These are phyloP conservation scores for Kurtzmaniella quercitrusa DNA, from an alignment of 1,139 yeast species.

Conservation along the genomic window DNA sequence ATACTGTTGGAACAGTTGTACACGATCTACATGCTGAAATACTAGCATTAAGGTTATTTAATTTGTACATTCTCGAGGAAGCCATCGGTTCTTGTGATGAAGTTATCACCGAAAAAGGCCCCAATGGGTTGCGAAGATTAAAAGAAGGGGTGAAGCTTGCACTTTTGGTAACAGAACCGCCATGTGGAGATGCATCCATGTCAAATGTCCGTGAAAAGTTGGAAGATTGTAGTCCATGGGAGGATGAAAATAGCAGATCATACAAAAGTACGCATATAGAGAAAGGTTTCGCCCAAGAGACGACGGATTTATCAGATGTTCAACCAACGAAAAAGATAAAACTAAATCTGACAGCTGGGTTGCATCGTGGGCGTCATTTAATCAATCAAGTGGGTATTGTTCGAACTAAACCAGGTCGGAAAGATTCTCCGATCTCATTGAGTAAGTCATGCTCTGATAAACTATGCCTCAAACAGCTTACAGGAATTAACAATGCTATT, in stretches of 20 bases:
- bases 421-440: conserved; percentile 63
- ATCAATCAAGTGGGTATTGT: conserved; percentile 59
- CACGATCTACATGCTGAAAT: conserved; percentile 94
- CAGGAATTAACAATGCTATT: conserved; percentile 55
- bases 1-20: conserved; percentile 54
- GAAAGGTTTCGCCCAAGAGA: conserved; percentile 4
- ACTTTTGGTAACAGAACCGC: conserved; percentile 73
- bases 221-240: conserved; percentile 9
- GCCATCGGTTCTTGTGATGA: conserved; percentile 8
- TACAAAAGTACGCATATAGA: too few species aligned
- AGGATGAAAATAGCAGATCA: conserved; percentile 10
- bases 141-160: conserved; percentile 41
- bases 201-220: conserved; percentile 13
- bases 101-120: conserved; percentile 6
- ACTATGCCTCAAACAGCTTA: conserved; percentile 57
- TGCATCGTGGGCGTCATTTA: conserved; percentile 61
- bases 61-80: conserved; percentile 37
- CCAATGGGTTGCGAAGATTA: conserved; percentile 13
- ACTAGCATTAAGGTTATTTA: conserved; percentile 65
- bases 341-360: background rate
- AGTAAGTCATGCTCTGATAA: conserved; percentile 92
- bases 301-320: conserved; percentile 1
- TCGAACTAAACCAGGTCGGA: conserved; percentile 88
- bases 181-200: conserved; percentile 92
- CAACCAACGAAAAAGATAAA: background rate